Evolutionary conservation across 1,139 yeast genomes (phyloP).

Genomic region (Sugiyamaella japonica): DNA sequence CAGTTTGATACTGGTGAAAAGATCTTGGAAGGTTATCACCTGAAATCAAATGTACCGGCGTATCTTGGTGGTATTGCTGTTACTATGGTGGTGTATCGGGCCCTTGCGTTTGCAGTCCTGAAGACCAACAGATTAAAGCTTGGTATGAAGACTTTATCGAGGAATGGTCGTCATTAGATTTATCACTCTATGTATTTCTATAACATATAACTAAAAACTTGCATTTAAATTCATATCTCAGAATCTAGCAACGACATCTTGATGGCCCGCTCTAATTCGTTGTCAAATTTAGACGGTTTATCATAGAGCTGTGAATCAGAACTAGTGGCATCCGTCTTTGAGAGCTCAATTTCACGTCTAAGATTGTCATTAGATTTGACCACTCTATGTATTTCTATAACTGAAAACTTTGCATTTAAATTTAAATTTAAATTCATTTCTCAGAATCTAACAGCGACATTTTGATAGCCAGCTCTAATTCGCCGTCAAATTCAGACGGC

Average conservation of each 20-base stretch:
- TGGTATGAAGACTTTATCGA: constrained; percentile 26
- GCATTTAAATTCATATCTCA: neutral
- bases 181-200: neutral
- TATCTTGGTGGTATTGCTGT: constrained; percentile 42
- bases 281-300: constrained; percentile 6
- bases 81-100: constrained; percentile 41
- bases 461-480: constrained; percentile 24
- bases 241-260: constrained; percentile 24
- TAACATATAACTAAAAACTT: neutral
- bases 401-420: neutral
- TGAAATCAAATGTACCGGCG: constrained; percentile 40
- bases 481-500: constrained; percentile 14
- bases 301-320: constrained; percentile 8
- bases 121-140: constrained; percentile 34
- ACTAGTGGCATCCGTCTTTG: constrained; percentile 20
- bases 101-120: constrained; percentile 40
- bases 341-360: constrained; percentile 24
- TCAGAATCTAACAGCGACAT: constrained; percentile 23
- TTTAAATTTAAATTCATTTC: neutral
- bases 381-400: neutral
- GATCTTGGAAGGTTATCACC: constrained; percentile 49
- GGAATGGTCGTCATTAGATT: constrained; percentile 9
- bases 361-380: constrained; percentile 21
- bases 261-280: constrained; percentile 25
- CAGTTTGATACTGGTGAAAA: constrained; percentile 50